Evolutionary conservation across 148 eudicot species (phyloP).

Genomic region (Amaranthus cruentus): DNA sequence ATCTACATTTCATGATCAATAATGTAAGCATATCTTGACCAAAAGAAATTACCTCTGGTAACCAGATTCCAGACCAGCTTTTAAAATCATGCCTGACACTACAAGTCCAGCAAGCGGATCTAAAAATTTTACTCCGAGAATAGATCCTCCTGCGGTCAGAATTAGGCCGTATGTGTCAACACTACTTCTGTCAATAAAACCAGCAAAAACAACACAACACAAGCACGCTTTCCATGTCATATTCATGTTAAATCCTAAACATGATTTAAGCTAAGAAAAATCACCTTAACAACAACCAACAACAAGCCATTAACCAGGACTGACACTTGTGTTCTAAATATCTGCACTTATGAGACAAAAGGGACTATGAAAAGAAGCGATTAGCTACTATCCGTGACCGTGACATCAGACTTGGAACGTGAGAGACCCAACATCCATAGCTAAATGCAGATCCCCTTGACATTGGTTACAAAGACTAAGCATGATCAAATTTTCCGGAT

Average conservation of each 20-base stretch:
- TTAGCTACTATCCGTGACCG: background rate
- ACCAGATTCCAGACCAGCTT: slow-evolving; percentile 92
- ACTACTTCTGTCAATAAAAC: background rate
- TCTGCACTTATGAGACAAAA: background rate
- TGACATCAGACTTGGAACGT: background rate
- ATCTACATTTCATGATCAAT: no score
- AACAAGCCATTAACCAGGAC: background rate
- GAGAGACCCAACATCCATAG: background rate
- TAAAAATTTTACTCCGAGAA: slow-evolving; percentile 78
- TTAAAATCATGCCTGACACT: slow-evolving; percentile 94
- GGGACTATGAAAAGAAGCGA: background rate
- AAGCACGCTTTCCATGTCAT: background rate
- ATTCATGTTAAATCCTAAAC: background rate
- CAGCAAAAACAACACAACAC: background rate
- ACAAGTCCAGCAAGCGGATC: slow-evolving; percentile 95
- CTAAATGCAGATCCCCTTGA: background rate
- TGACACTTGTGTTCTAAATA: background rate
- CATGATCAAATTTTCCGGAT: background rate
- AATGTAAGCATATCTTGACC: background rate
- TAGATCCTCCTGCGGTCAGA: slow-evolving; percentile 68
- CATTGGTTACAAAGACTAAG: background rate
- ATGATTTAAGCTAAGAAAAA: background rate
- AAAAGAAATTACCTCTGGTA: slow-evolving; percentile 64
- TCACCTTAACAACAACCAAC: background rate
- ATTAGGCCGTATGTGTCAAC: slow-evolving; percentile 20